Conservation (phyloP, 1,139 yeast genomes). For the Geotrichum cucujoidarum region DNA sequence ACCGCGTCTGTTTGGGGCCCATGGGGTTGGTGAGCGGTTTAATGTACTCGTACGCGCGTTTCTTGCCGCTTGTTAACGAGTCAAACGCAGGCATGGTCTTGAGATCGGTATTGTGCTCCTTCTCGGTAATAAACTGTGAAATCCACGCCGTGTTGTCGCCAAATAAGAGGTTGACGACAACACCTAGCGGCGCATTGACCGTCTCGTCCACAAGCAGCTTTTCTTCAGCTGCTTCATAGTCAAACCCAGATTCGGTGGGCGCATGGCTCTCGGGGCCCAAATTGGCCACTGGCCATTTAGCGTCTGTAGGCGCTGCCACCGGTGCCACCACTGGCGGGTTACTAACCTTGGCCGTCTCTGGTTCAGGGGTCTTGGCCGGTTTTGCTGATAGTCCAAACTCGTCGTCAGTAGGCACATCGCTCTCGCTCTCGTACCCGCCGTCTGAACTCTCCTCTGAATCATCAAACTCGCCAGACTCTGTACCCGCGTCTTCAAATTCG, state of each 20-base stretch:
- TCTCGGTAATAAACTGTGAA: conserved; percentile 49
- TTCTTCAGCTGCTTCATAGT: conserved; percentile 52
- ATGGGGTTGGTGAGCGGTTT: conserved; percentile 80
- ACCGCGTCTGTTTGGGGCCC: conserved; percentile 92
- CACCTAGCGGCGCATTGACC: conserved; percentile 76
- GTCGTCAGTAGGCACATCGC: conserved; percentile 19
- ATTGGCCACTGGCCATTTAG: conserved; percentile 34
- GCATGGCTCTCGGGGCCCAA: conserved; percentile 56
- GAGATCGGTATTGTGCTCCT: conserved; percentile 69
- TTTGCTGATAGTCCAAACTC: conserved; percentile 26
- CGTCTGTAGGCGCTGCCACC: not conserved
- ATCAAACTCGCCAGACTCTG: conserved; percentile 22
- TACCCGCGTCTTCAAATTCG: conserved; percentile 22
- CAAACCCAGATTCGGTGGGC: conserved; percentile 49
- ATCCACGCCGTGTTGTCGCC: conserved; percentile 68
- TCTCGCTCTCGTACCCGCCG: conserved; percentile 3
- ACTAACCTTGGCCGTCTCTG: not conserved
- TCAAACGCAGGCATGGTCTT: conserved; percentile 52
- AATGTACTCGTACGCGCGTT: conserved; percentile 61
- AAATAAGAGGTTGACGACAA: conserved; percentile 60
- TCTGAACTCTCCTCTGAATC: conserved; percentile 23
- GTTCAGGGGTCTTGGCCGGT: not conserved
- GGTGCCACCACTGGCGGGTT: not conserved
- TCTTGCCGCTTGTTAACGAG: conserved; percentile 33
- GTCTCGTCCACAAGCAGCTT: conserved; percentile 57